phyloP scores from a whole-genome alignment of 768 basidiomycete genomes.

The Kwoniella bestiolae region DNA sequence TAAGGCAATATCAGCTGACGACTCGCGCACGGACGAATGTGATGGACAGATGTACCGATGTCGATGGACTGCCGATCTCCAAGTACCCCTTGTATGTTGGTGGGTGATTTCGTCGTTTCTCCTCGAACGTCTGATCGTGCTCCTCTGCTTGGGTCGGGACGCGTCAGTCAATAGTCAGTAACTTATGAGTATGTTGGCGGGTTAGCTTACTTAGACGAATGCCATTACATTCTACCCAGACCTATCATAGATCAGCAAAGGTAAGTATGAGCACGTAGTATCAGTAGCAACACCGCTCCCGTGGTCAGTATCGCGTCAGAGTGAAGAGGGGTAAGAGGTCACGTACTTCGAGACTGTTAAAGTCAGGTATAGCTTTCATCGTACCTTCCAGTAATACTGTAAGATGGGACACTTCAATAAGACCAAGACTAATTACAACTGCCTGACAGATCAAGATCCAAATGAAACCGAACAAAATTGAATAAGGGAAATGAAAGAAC shows the following conservation, averaged over 20 bases:
- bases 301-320: too few relatives aligned
- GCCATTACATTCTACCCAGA: conserved; percentile 15
- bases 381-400: neutral
- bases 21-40: neutral
- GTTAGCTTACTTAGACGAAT: conserved; percentile 6
- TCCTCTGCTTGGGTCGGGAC: neutral
- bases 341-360: conserved; percentile 17
- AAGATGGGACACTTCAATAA: neutral
- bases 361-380: neutral
- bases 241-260: neutral
- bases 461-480: neutral
- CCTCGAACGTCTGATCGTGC: neutral
- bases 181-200: neutral
- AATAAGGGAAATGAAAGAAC: neutral
- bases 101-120: neutral
- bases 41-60: neutral
- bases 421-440: neutral
- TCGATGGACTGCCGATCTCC: neutral
- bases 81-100: conserved; percentile 8
- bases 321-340: neutral
- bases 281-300: too few relatives aligned
- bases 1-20: neutral
- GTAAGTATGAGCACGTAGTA: neutral
- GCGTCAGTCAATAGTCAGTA: neutral
- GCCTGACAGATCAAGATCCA: neutral